phyloP scores from a whole-genome alignment of 225 moss, liverwort and hornwort species.

The Climacium dendroides region DNA sequence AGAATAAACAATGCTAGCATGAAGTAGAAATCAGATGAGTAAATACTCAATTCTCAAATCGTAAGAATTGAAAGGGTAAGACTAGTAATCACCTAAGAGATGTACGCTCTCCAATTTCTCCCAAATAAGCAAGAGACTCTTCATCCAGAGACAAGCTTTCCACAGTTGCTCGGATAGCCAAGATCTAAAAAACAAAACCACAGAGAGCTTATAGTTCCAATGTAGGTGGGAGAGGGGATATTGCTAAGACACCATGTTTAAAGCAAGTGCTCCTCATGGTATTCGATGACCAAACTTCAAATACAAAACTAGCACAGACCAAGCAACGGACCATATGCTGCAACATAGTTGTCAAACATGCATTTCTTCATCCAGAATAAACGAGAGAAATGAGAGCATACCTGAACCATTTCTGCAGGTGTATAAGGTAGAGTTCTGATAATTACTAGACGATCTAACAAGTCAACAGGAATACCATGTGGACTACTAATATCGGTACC shows the following conservation, averaged over 20 bases:
- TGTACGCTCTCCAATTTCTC: slow-evolving; percentile 93
- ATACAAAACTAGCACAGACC: neutral
- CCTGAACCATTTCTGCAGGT: slow-evolving; percentile 61
- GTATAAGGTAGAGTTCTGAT: slow-evolving; percentile 92
- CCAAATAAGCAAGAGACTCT: slow-evolving; percentile 74
- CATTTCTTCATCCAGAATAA: neutral
- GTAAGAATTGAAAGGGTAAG: neutral
- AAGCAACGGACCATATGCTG: neutral
- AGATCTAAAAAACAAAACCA: slow-evolving; percentile 30
- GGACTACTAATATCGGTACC: slow-evolving; percentile 97
- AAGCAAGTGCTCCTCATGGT: neutral
- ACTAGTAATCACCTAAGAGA: slow-evolving; percentile 48
- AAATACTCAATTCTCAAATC: neutral
- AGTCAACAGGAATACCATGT: slow-evolving; percentile 85
- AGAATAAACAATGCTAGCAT: neutral
- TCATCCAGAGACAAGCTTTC: slow-evolving; percentile 80
- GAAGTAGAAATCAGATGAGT: neutral
- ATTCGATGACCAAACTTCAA: neutral
- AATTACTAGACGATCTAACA: slow-evolving; percentile 92
- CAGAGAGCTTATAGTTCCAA: neutral
- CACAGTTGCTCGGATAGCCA: slow-evolving; percentile 90
- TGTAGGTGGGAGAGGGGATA: neutral
- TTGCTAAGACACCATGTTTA: neutral
- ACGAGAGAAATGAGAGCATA: neutral
- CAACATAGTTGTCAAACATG: neutral